Conservation (phyloP, 306 rosid species). For the Castanea crenata region DNA sequence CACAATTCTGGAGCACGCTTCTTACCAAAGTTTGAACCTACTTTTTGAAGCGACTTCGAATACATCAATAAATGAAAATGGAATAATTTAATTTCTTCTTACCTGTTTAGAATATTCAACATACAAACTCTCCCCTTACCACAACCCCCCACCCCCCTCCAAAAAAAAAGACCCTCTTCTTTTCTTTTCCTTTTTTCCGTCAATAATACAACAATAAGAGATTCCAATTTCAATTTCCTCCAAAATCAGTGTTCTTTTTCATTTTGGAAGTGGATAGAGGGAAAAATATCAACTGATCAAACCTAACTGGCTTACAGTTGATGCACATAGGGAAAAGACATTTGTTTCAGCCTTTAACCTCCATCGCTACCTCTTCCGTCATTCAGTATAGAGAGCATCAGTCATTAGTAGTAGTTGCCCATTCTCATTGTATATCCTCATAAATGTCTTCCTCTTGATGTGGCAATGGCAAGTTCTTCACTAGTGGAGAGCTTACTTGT, state of each 20-base stretch:
- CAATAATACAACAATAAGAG: background rate
- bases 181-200: background rate
- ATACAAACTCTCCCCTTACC: background rate
- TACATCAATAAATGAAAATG: background rate
- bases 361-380: background rate
- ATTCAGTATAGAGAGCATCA: conserved; percentile 1
- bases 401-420: background rate
- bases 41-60: background rate
- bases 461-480: conserved; percentile 34
- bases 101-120: background rate
- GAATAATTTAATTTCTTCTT: background rate
- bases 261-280: background rate
- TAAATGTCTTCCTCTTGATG: conserved; percentile 42
- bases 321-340: background rate
- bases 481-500: conserved; percentile 42
- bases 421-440: conserved; percentile 47
- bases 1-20: background rate
- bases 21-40: background rate
- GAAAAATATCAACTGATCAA: background rate
- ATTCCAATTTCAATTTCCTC: background rate
- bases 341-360: background rate
- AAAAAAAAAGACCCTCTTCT: background rate
- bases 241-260: background rate
- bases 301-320: background rate
- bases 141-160: background rate